Conservation (phyloP, 306 rosid genomes). For the Corylus heterophylla region DNA sequence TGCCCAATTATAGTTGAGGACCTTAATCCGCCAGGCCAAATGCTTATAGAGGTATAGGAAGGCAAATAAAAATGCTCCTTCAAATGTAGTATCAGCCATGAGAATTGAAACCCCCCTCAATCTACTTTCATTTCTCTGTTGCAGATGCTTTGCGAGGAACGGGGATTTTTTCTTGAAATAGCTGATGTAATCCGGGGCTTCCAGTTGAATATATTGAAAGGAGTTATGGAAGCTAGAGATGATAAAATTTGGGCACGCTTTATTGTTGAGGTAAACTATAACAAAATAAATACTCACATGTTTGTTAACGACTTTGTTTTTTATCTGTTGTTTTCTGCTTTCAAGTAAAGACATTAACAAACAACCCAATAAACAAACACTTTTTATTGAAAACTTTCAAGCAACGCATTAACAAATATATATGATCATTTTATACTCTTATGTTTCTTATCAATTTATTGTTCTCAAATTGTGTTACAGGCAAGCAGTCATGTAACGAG, state of each 20-base stretch:
- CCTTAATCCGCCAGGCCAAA: slow-evolving; percentile 70
- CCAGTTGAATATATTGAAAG: slow-evolving; percentile 77
- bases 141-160: slow-evolving; percentile 83
- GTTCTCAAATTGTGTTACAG: slow-evolving; percentile 39
- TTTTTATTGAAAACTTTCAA: too few relatives aligned
- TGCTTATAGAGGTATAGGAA: slow-evolving; percentile 77
- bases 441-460: not conserved
- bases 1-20: slow-evolving; percentile 90
- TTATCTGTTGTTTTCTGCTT: too few relatives aligned
- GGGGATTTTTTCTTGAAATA: slow-evolving; percentile 76
- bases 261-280: slow-evolving; percentile 66
- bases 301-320: not conserved
- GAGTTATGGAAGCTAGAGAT: slow-evolving; percentile 63
- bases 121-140: slow-evolving; percentile 21
- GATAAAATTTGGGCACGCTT: slow-evolving; percentile 76
- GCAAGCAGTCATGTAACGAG: slow-evolving; percentile 61
- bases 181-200: slow-evolving; percentile 61
- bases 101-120: slow-evolving; percentile 8
- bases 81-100: not conserved
- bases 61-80: slow-evolving; percentile 1
- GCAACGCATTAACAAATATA: too few relatives aligned
- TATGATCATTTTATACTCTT: not conserved
- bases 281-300: slow-evolving; percentile 1
- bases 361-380: not conserved
- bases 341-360: too few relatives aligned